Evolutionary conservation across 73 alveolate genomes (phyloP).

Genomic region (Paramecium pentaurelia): DNA sequence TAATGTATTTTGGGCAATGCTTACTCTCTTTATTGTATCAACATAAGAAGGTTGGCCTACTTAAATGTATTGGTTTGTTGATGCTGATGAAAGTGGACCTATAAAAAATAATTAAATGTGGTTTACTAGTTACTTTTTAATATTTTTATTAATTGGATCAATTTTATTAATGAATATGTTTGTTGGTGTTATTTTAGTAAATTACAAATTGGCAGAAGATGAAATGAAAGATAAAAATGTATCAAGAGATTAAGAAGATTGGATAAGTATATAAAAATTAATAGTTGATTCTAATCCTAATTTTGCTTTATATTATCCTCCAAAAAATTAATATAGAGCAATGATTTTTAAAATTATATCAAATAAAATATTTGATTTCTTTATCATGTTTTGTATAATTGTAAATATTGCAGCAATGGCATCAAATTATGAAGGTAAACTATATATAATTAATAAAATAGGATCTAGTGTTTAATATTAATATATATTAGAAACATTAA

Average conservation of each 20-base stretch:
- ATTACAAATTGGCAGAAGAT: slow-evolving; percentile 82
- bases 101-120: slow-evolving; percentile 4
- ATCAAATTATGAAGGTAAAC: slow-evolving; percentile 75
- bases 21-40: slow-evolving; percentile 80
- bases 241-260: slow-evolving; percentile 60
- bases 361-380: slow-evolving; percentile 65
- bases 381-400: slow-evolving; percentile 78
- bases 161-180: slow-evolving; percentile 85
- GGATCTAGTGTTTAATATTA: slow-evolving; percentile 42
- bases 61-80: slow-evolving; percentile 72
- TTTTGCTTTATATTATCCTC: slow-evolving; percentile 62
- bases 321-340: slow-evolving; percentile 54
- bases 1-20: slow-evolving; percentile 79
- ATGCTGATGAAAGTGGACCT: slow-evolving; percentile 66
- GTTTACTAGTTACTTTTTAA: slow-evolving; percentile 71
- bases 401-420: slow-evolving; percentile 85
- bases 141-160: slow-evolving; percentile 82
- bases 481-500: slow-evolving; percentile 61
- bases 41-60: slow-evolving; percentile 96
- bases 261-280: slow-evolving; percentile 70
- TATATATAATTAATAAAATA: neutral
- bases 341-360: slow-evolving; percentile 54
- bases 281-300: slow-evolving; percentile 70
- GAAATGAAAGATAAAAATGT: slow-evolving; percentile 63
- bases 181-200: slow-evolving; percentile 92